Evolutionary conservation across 2,329 filamentous ascomycete species (phyloP), one percentile per base, ranked within the genome.

Genomic region (Aspergillus sclerotialis): DNA sequence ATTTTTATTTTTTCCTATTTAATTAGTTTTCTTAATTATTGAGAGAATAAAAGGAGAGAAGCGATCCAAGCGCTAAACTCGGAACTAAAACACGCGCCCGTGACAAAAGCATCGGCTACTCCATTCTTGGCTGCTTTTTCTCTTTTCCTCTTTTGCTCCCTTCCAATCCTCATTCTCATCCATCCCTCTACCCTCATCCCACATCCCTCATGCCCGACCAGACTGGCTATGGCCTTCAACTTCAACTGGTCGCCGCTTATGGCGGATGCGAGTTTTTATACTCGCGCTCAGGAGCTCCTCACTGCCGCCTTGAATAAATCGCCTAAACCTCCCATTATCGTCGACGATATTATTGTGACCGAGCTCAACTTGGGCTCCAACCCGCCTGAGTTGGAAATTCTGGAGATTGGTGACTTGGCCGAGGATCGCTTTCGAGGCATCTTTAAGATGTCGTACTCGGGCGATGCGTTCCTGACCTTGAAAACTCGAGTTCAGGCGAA

Each of bases 201-300:
- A 21, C 29, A 19, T 28, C 34, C 24, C 18, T 28, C 25, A 21
- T 27, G 30, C 28, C 27, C n/a, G n/a, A n/a, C n/a, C n/a, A n/a
- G n/a, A n/a, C n/a, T n/a, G 27, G 49, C 44, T 66, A 98, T 98
- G 92, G 92, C 92, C 51, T 98, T 98, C 84, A 96, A 96, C 74
- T 98, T 98, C 84, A 96, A 96, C 86, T 98, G 92, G 92, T 94
- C 88, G 76, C 92, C 92, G 58, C 76, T 98, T 48, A 92, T 93
- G 68, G 90, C 90, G 58, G 92, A 96, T 69, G 90, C 86, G 55
- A 78, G 80, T 51, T 92, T 92, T 65, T 90, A 90, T 67, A 78
- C 84, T 60, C 83, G 88, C 51, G 90, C 92, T 33, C 84, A 89
- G 62, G 89, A 96, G 61, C 84, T 96, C 63, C 76, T 98, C 52